Conservation (phyloP, 148 eudicot species). For the Polygonum maritimum region DNA sequence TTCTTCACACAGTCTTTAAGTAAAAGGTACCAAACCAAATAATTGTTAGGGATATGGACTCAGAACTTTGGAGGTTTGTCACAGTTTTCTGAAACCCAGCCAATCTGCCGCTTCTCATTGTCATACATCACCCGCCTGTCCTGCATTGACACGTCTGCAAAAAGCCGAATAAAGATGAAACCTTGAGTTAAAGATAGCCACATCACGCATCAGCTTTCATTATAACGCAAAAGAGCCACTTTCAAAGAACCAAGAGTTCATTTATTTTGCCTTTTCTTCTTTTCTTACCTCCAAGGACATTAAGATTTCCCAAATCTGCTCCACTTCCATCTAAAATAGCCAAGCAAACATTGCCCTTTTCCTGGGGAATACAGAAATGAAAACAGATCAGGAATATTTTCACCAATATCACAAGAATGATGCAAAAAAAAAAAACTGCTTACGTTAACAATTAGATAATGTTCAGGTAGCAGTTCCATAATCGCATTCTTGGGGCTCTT, state of each 20-base stretch:
- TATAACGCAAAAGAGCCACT: background rate
- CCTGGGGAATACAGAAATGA: conserved; percentile 23
- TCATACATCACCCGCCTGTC: conserved; percentile 73
- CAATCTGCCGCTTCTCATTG: conserved; percentile 58
- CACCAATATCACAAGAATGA: background rate
- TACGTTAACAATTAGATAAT: conserved; percentile 70
- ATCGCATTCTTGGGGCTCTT: conserved; percentile 35
- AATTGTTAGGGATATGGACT: conserved; percentile 12
- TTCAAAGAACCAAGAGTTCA: background rate
- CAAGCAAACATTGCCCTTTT: conserved; percentile 72
- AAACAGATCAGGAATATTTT: background rate
- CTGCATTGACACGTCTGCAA: conserved; percentile 64
- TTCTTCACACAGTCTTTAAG: background rate
- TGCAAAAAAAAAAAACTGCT: conserved; percentile 18
- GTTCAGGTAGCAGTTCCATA: conserved; percentile 58
- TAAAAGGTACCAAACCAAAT: background rate
- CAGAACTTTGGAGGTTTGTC: conserved; percentile 56
- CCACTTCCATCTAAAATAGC: conserved; percentile 74
- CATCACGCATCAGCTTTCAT: background rate
- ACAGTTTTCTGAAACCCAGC: conserved; percentile 78
- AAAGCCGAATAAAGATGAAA: conserved; percentile 1
- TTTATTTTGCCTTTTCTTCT: background rate
- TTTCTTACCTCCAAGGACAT: conserved; percentile 72
- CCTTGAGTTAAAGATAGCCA: background rate
- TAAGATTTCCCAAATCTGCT: conserved; percentile 50